Base-by-base conservation (phyloP, 768 basidiomycete genomes). In the Suillus plorans region DNA sequence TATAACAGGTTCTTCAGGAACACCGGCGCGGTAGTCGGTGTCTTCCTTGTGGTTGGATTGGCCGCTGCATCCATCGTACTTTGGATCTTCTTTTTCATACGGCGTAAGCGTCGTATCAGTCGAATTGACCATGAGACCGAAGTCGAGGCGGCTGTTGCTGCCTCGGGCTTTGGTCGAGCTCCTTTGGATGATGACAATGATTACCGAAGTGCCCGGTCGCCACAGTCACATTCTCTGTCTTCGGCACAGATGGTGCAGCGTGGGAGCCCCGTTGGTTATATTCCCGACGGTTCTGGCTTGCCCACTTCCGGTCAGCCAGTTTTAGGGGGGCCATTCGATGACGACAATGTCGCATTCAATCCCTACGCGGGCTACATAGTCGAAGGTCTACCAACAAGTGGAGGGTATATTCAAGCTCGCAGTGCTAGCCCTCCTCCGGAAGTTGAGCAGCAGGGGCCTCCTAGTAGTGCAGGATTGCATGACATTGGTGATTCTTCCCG, bases 11-110 rank as follows among this genome's bases (percentile, higher is more conserved):
- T 97, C 80, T 96, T 97, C 77, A 75, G 76, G 59, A 92, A 97
- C 73, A 91, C 89, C 28, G 94, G 94, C 22, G 96, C 95, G 13
- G 95, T 98, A 4, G 90, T 90, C 1, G 97, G 92, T 53, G 92
- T 95, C 9, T 99, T 97, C 70, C 86, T 94, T 45, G 87, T 95
- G 18, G 92, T 96, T 20, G 96, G 95, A 36, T 82, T 99, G 22
- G 89, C 92, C 4, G 87, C 79, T 36, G 88, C 85, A 25, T 86
- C 83, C 57, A 92, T 86, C 62, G 70, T 87, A 47, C 80, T 92
- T 57, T 92, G 86, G 84, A 80, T 89, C 63, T 76, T 91, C 68
- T 91, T 92, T 72, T 89, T 86, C 60, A 73, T 91, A 62, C 86
- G 87, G 31, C 84, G 89, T 57, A 85, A 88, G 66, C 84, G 88